Conservation (phyloP, 2,329 filamentous ascomycete species). For the Reticulascus tulasneorum region DNA sequence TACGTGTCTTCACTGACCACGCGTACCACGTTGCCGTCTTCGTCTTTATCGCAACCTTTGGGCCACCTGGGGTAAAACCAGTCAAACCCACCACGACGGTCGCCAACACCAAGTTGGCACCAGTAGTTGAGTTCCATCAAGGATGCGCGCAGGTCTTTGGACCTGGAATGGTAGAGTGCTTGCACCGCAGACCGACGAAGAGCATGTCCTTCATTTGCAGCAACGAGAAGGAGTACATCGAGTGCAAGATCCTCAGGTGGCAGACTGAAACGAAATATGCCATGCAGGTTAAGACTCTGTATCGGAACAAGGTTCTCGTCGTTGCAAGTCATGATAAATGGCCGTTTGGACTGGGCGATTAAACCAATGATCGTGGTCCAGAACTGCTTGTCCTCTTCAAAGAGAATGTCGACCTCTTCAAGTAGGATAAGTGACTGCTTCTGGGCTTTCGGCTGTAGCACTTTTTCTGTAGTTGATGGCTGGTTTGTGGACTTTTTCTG, state of each 20-base stretch:
- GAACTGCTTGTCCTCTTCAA: constrained; percentile 93
- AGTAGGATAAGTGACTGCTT: constrained; percentile 93
- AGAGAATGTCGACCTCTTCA: constrained; percentile 90
- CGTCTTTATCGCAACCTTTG: constrained; percentile 64
- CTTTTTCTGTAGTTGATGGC: background rate
- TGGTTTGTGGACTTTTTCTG: constrained; percentile 15
- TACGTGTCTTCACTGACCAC: constrained; percentile 83
- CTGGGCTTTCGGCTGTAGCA: constrained; percentile 41
- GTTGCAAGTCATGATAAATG: constrained; percentile 93
- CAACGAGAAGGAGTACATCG: constrained; percentile 77
- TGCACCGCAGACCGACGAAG: constrained; percentile 64
- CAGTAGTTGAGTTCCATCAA: constrained; percentile 88
- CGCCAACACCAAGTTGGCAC: constrained; percentile 94
- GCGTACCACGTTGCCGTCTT: constrained; percentile 63
- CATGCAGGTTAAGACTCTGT: constrained; percentile 72
- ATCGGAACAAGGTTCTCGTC: constrained; percentile 80
- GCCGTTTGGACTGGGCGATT: constrained; percentile 80
- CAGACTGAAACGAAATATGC: constrained; percentile 71
- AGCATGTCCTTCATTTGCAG: constrained; percentile 85
- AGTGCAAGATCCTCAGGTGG: constrained; percentile 65
- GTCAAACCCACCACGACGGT: constrained; percentile 79
- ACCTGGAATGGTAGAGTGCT: constrained; percentile 65
- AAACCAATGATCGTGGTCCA: constrained; percentile 79
- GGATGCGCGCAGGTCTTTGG: constrained; percentile 72
- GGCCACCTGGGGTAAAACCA: constrained; percentile 85